Conservation (phyloP, 192 early-diverging fungal species). For the Coemansia sp. region DNA sequence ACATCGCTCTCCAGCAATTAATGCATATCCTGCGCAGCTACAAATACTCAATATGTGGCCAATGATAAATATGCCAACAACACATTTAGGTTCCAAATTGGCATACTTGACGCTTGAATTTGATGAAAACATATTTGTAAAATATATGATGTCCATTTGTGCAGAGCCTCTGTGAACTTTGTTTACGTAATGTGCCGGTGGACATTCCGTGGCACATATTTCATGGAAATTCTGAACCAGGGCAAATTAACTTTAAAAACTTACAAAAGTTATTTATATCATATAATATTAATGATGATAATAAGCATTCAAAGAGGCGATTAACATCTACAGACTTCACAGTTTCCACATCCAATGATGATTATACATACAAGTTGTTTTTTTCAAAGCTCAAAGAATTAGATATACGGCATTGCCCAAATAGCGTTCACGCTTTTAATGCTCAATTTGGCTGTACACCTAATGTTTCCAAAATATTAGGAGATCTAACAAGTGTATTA, state of each 20-base stretch:
- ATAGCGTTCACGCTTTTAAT: background rate
- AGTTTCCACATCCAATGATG: background rate
- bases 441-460: background rate
- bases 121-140: background rate
- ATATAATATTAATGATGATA: background rate
- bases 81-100: no score
- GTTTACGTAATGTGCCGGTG: background rate
- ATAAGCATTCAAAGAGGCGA: background rate
- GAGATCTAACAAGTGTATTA: background rate
- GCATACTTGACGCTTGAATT: no score
- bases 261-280: background rate
- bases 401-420: background rate
- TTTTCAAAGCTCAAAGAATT: background rate
- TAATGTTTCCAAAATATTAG: background rate
- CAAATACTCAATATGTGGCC: background rate
- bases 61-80: no score
- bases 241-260: background rate
- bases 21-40: background rate
- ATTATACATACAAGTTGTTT: background rate
- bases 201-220: background rate
- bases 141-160: background rate
- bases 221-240: background rate
- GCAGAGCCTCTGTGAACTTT: background rate
- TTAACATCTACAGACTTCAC: background rate
- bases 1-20: no score